Conservation (phyloP, 768 basidiomycete genomes). For the Collybiopsis confluens region DNA sequence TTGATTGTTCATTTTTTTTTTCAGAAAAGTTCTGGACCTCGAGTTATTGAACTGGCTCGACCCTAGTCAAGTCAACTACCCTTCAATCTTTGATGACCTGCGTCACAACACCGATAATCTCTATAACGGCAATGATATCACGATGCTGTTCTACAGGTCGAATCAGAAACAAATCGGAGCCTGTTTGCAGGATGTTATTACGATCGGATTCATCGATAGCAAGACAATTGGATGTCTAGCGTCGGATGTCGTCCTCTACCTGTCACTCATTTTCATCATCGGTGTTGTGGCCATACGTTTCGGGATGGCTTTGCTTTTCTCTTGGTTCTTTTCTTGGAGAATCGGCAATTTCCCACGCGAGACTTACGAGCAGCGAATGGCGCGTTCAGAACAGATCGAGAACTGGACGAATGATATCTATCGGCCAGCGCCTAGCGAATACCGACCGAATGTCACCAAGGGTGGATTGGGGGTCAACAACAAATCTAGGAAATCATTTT, state of each 20-base stretch:
- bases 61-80: slow-evolving; percentile 75
- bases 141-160: slow-evolving; percentile 77
- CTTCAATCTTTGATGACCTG: slow-evolving; percentile 76
- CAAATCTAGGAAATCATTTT: slow-evolving; percentile 49
- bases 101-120: slow-evolving; percentile 56
- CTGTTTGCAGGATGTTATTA: slow-evolving; percentile 83
- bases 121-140: slow-evolving; percentile 80
- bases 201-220: slow-evolving; percentile 92
- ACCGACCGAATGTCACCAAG: slow-evolving; percentile 85
- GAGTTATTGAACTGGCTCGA: slow-evolving; percentile 83
- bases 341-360: slow-evolving; percentile 92
- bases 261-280: slow-evolving; percentile 95
- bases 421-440: slow-evolving; percentile 83
- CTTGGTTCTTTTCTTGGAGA: slow-evolving; percentile 97
- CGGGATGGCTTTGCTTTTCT: slow-evolving; percentile 93
- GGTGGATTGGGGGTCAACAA: slow-evolving; percentile 46
- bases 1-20: slow-evolving; percentile 9
- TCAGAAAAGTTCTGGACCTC: slow-evolving; percentile 85
- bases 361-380: slow-evolving; percentile 89
- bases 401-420: slow-evolving; percentile 97
- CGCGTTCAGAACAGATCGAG: slow-evolving; percentile 87
- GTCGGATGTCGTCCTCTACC: slow-evolving; percentile 88
- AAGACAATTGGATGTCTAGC: slow-evolving; percentile 95
- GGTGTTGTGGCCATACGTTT: slow-evolving; percentile 96
- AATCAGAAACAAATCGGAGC: slow-evolving; percentile 63